Conservation (phyloP, 495 filamentous ascomycete species). For the Haplographium delicatum region DNA sequence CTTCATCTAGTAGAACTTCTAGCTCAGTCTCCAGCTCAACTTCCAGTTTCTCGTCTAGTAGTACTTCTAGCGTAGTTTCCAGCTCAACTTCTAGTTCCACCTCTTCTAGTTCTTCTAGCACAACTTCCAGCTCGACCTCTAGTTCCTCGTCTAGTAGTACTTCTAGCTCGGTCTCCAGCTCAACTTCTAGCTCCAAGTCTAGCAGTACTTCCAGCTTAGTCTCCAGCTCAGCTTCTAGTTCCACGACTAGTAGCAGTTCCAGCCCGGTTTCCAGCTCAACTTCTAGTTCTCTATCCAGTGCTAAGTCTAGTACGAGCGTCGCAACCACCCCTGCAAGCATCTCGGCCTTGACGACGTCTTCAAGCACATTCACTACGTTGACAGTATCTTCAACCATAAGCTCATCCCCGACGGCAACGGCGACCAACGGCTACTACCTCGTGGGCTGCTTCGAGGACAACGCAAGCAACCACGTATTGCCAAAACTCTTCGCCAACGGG, state of each 20-base stretch:
- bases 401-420: constrained; percentile 11
- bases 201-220: background rate
- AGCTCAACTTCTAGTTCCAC: background rate
- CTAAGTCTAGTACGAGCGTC: background rate
- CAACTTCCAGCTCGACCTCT: too few species aligned
- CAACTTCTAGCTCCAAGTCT: background rate
- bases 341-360: background rate
- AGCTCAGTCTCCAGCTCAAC: background rate
- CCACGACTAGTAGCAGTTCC: constrained; percentile 4
- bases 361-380: background rate
- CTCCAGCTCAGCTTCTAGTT: background rate
- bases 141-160: background rate
- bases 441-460: constrained; percentile 18
- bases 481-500: constrained; percentile 18
- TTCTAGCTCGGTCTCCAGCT: background rate
- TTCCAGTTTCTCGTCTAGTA: background rate
- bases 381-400: constrained; percentile 12
- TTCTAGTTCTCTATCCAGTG: background rate
- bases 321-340: background rate
- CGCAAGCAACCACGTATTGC: constrained; percentile 18
- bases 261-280: background rate
- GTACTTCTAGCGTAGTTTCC: too few species aligned
- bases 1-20: background rate
- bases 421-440: constrained; percentile 2
- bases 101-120: background rate